A percentile compares a stretch with the other conserved stretches of the same genome.
Evolutionary conservation across 805 yeast species (phyloP).

Genomic region (Saccharomycopsis babjevae): DNA sequence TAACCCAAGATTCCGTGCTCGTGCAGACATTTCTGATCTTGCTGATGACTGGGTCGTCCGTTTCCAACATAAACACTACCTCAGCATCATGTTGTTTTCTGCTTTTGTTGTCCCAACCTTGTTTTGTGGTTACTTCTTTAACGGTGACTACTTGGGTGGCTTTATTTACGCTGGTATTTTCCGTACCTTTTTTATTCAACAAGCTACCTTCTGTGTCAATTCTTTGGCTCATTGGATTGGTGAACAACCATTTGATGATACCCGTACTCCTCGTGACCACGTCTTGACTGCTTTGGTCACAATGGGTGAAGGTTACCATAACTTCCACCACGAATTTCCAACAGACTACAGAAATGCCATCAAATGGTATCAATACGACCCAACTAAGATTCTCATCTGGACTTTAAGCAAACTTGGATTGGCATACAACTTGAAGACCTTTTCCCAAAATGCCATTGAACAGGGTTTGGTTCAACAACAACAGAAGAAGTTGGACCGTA

Average conservation of each 20-base stretch:
- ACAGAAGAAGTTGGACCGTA: constrained; percentile 64
- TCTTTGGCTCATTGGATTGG: constrained; percentile 85
- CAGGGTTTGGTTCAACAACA: constrained; percentile 77
- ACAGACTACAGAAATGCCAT: constrained; percentile 81
- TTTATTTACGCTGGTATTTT: constrained; percentile 67
- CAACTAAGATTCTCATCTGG: constrained; percentile 60
- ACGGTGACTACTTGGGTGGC: constrained; percentile 57
- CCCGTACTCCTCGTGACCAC: constrained; percentile 82
- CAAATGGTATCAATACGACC: constrained; percentile 83
- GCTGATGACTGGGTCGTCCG: constrained; percentile 70
- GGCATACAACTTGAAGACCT: constrained; percentile 63
- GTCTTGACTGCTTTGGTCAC: constrained; percentile 72
- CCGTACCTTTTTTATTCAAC: constrained; percentile 63
- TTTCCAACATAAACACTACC: constrained; percentile 73
- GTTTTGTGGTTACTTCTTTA: constrained; percentile 42
- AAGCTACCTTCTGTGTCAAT: constrained; percentile 79
- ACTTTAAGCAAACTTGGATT: constrained; percentile 52
- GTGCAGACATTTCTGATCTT: constrained; percentile 75
- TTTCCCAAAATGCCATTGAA: constrained; percentile 71
- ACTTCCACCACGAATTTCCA: constrained; percentile 87
- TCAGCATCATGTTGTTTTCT: constrained; percentile 47
- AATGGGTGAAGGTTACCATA: constrained; percentile 84
- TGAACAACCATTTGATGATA: constrained; percentile 75
- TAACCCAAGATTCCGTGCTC: constrained; percentile 71
- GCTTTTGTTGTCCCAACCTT: constrained; percentile 55